Base-by-base conservation (phyloP, 805 yeast species). In the Candida sanyiensis region DNA sequence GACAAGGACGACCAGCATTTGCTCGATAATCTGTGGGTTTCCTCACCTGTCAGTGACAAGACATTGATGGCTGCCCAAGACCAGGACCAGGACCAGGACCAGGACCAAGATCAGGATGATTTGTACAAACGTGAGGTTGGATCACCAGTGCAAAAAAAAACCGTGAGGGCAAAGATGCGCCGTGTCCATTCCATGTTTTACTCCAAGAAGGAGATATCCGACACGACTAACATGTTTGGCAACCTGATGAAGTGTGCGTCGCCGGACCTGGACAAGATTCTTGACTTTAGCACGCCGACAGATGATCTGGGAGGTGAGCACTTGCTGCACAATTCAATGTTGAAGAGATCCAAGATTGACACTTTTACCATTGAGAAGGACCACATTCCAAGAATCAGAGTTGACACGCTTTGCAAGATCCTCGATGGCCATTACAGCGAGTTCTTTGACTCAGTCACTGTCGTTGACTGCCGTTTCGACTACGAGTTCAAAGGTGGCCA, bases 401-500 rank as follows among this genome's bases (percentile, higher is more conserved):
- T 72, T 36, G 69, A 63, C 38, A 79, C 78, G 42, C 66, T 79
- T 58, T 71, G 71, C 50, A 70, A 66, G 34, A 72, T 82, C 33
- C 58, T 84, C 41, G 74, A 71, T 40, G 85, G 86, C 33, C 47
- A 72, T 55, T 62, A 69, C 63, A 61, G 61, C 3, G 58, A 60
- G 18, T 70, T 68, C 34, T 53, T 77, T 54, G 56, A 56, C 37
- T 59, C 63, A 10, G 64, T 71, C 26, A 50, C 67, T 9, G 65
- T 93, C 13, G 67, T 93, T 8, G 98, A 93, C 62, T 88, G 97
- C 57, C 75, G 98, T 38, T 93, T 93, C 56, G 86, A 80, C 51
- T 90, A 90, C 64, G 98, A 93, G 61, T 93, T 67, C 59, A 69
- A 75, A 28, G 97, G 97, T 23, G 98, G 98, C 21, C 98, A 93